A percentile compares a stretch with the other conserved stretches of the same genome.
These are phyloP conservation scores for Pyrenula massariospora DNA, from an alignment of 495 filamentous ascomycete species.

Conservation along the genomic window DNA sequence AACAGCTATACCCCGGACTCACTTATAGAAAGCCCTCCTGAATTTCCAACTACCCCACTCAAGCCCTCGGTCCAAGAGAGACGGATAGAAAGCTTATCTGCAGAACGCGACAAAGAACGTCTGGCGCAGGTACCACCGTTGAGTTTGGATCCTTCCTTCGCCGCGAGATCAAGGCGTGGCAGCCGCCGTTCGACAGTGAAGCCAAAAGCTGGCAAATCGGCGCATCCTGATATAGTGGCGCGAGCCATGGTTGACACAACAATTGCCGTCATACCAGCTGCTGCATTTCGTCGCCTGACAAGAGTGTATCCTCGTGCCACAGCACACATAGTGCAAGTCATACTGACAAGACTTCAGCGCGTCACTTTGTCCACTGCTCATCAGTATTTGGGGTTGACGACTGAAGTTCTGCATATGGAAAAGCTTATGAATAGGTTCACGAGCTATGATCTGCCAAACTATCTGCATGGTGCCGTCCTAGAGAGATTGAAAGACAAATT, in stretches of 20 bases:
- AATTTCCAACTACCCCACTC: slow-evolving; percentile 17
- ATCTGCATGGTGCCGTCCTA: slow-evolving; percentile 73
- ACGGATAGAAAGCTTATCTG: slow-evolving; percentile 7
- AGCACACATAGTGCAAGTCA: slow-evolving; percentile 94
- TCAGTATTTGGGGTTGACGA: slow-evolving; percentile 82
- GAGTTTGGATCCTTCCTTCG: slow-evolving; percentile 43
- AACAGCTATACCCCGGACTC: slow-evolving; percentile 30
- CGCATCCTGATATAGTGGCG: slow-evolving; percentile 92
- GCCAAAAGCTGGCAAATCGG: slow-evolving; percentile 42
- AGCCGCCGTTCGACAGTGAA: slow-evolving; percentile 3
- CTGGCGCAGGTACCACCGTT: slow-evolving; percentile 58
- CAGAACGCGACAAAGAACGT: slow-evolving; percentile 10
- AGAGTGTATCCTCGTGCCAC: slow-evolving; percentile 91
- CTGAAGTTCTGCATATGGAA: slow-evolving; percentile 84
- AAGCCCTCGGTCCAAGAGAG: slow-evolving; percentile 10
- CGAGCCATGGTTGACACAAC: slow-evolving; percentile 96
- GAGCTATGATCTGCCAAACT: slow-evolving; percentile 80
- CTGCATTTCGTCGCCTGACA: slow-evolving; percentile 88
- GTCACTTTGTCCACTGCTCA: slow-evolving; percentile 92
- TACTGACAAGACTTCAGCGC: slow-evolving; percentile 82
- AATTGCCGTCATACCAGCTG: slow-evolving; percentile 94
- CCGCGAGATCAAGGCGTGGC: slow-evolving; percentile 6
- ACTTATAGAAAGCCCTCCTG: slow-evolving; percentile 29
- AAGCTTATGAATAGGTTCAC: slow-evolving; percentile 87
- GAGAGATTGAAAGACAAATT: slow-evolving; percentile 92